Conservation (phyloP, 2,329 filamentous ascomycete species). For the Alternaria infectoria region DNA sequence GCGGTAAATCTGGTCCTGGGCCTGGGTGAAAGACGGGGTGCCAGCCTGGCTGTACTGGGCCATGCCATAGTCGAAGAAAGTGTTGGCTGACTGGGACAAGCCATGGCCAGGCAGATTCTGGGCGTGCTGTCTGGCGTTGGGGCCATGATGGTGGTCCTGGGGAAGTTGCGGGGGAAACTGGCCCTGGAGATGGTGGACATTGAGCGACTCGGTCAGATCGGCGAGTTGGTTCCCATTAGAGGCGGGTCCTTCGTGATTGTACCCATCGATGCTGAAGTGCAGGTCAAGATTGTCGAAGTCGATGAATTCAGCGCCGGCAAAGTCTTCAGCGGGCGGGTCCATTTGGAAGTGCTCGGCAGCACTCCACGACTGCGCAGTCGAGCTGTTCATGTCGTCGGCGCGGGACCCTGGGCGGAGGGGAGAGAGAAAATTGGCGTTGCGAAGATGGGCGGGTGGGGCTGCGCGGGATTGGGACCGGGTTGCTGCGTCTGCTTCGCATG, state of each 20-base stretch:
- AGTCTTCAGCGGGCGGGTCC: conserved; percentile 51
- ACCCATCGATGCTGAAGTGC: conserved; percentile 38
- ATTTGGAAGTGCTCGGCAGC: conserved; percentile 49
- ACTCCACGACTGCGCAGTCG: conserved; percentile 47
- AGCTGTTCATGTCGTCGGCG: conserved; percentile 42
- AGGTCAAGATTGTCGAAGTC: conserved; percentile 47
- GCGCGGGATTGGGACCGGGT: conserved; percentile 2
- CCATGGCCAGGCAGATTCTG: conserved; percentile 18
- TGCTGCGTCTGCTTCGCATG: conserved; percentile 7
- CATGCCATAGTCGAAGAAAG: conserved; percentile 47
- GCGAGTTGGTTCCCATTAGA: conserved; percentile 36
- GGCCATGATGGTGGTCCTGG: conserved; percentile 34
- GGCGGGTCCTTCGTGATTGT: conserved; percentile 24
- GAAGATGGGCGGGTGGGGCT: conserved; percentile 13
- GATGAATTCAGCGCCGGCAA: conserved; percentile 51
- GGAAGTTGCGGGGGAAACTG: conserved; percentile 35
- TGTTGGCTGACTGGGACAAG: conserved; percentile 29
- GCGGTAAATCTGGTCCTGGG: conserved; percentile 53
- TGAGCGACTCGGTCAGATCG: conserved; percentile 41
- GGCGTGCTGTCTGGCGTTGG: conserved; percentile 20
- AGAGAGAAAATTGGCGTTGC: conserved; percentile 16
- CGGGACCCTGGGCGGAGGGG: conserved; percentile 13
- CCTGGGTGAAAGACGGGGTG: conserved; percentile 47
- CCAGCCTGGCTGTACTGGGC: conserved; percentile 42
- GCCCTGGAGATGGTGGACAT: conserved; percentile 43